Evolutionary conservation across 2,329 filamentous ascomycete genomes (phyloP), one percentile per base, ranked within the genome.

Genomic region (Botrytis deweyae): DNA sequence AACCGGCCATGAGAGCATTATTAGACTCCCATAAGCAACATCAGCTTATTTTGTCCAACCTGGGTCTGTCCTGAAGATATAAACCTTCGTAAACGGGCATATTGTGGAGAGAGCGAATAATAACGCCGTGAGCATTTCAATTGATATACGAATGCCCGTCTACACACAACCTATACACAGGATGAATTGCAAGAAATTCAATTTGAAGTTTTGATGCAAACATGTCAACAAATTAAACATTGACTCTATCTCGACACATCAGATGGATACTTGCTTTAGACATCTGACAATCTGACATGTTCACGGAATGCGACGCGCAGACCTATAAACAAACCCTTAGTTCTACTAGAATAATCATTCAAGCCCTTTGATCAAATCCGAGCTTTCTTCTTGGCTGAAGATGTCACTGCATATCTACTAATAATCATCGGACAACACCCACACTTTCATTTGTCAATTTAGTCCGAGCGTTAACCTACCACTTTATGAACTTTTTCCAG

Each of bases 401-500:
- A n/a, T 58, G 14, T 16, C n/a, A 29, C n/a, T 58, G 52, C n/a
- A 58, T 18, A 33, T 33, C 16, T 16, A 18, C 1, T 14, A 18
- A 63, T 14, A 18, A 63, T n/a, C 1, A 25, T 62, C 22, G 22
- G 36, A n/a, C 22, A 62, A 64, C 62, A 42, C n/a, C 38, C 38
- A 29, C 42, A 65, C 18, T 18, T 49, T 18, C n/a, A 58, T 58
- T 58, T 55, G 52, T 55, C n/a, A 29, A 29, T 58, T 70, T 59
- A 36, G 67, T 44, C 67, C 42, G 44, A 66, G 64, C 64, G 46
- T 29, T 29, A 29, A 29, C 29, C 33, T 49, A 36, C 64, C 16
- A 66, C 42, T 55, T 55, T 55, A 9, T 55, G 36, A 70, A 63
- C 59, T 44, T 70, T 70, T 70, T 61, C 61, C 40, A 55, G 58